Evolutionary conservation across 2,329 filamentous ascomycete genomes (phyloP), one percentile per base, ranked within the genome.

Genomic region (Aureobasidium sp.): DNA sequence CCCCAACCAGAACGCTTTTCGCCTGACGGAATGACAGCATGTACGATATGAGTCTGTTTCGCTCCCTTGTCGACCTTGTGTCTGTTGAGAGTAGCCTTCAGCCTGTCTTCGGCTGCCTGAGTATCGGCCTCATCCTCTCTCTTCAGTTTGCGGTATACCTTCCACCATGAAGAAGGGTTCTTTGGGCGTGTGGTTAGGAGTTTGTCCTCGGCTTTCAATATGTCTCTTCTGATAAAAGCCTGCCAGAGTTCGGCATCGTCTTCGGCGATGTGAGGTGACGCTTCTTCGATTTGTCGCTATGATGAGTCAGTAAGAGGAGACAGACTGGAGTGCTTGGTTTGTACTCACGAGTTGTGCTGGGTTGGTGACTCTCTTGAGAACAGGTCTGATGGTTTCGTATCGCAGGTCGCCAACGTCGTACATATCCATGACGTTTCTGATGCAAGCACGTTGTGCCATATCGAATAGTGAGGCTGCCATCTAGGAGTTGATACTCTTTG

Each of bases 161-260:
- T 85, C 71, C 87, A 85, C 91, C 91, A 97, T 63, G 85, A 85
- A 39, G 78, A 78, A 0, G 87, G 84, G 65, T 90, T 81, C 61
- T 81, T 80, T 0, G 89, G 89, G 29, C 84, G 78, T 66, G 86
- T 83, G 0, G 9, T 15, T n/a, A n/a, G 29, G 29, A 84, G 82
- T 70, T 88, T 85, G 50, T 77, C 76, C 45, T 86, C 79, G 73
- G 85, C 87, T 61, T 83, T 77, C 2, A 86, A 85, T 64, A 96
- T 89, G 68, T 96, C 86, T 52, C 86, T 84, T 57, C 84, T 82
- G 73, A 97, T 94, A 69, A 97, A 83, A 32, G 83, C 82, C 45
- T 85, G 75, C 93, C 93, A 97, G 64, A 93, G 78, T 67, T 91
- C 88, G 25, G 78, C 81, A 41, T 86, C 86, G 61, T 88, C 79